Conservation (phyloP, 441 rosid species). For the Codiaeum variegatum region DNA sequence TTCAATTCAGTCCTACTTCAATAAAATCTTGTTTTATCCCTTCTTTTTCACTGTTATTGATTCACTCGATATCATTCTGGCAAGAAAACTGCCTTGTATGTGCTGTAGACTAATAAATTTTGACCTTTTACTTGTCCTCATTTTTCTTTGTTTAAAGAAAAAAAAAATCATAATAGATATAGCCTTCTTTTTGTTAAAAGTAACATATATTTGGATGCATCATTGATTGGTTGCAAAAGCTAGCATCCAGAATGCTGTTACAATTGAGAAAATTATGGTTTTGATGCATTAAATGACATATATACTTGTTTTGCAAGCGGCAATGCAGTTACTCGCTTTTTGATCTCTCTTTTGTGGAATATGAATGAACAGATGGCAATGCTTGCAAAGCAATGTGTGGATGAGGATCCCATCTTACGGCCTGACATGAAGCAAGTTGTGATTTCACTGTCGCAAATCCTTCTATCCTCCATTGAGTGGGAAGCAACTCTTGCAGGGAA, state of each 20-base stretch:
- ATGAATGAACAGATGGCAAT: constrained; percentile 52
- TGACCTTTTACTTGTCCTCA: background rate
- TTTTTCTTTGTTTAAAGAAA: background rate
- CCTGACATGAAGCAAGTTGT: constrained; percentile 97
- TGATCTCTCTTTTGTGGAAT: constrained; percentile 3
- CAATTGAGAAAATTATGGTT: background rate
- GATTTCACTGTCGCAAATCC: constrained; percentile 82
- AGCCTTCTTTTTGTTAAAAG: background rate
- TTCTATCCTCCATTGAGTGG: constrained; percentile 90
- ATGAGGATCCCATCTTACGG: constrained; percentile 82
- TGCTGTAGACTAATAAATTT: background rate
- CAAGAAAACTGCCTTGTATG: background rate
- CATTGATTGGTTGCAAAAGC: background rate
- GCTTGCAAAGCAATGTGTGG: constrained; percentile 91
- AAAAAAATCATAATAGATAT: background rate
- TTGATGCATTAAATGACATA: constrained; percentile 1
- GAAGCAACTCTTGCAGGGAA: constrained; percentile 97
- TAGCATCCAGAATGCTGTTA: background rate
- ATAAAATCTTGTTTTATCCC: background rate
- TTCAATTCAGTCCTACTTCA: background rate
- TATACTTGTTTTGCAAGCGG: background rate
- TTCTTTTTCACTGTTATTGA: background rate
- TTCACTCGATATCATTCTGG: background rate
- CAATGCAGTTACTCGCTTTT: constrained; percentile 1
- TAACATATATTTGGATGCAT: background rate